Percentiles rank a stretch among this genome's conserved stretches.
phyloP scores from a whole-genome alignment of 1,139 yeast species.

The Candida sp. region DNA sequence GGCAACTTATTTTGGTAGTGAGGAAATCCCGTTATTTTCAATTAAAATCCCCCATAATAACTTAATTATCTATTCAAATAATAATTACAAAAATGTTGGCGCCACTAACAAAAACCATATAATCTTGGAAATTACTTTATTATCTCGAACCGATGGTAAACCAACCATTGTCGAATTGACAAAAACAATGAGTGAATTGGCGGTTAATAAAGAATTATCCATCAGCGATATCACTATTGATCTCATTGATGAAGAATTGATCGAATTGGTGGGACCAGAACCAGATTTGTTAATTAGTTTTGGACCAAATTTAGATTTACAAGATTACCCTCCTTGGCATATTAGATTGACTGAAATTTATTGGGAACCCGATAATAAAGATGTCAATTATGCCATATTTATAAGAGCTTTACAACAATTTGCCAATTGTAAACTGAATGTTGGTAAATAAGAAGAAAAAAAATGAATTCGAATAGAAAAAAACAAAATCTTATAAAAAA shows the following conservation, averaged over 20 bases:
- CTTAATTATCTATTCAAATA: conserved; percentile 41
- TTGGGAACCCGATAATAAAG: conserved; percentile 83
- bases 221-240: conserved; percentile 69
- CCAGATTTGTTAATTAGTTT: conserved; percentile 86
- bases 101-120: conserved; percentile 29
- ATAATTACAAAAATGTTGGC: conserved; percentile 8
- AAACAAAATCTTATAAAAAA: too few species aligned
- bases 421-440: conserved; percentile 78
- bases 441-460: conserved; percentile 55
- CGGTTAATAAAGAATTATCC: conserved; percentile 58
- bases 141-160: conserved; percentile 82
- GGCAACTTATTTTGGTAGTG: conserved; percentile 71
- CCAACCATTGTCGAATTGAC: conserved; percentile 88
- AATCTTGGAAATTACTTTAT: conserved; percentile 55
- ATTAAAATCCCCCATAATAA: conserved; percentile 63
- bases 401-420: conserved; percentile 79
- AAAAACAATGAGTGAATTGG: conserved; percentile 78
- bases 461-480: too few species aligned
- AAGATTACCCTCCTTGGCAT: conserved; percentile 99
- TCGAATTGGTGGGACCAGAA: conserved; percentile 78
- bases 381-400: conserved; percentile 82
- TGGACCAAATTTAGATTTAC: conserved; percentile 82
- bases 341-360: conserved; percentile 84
- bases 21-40: conserved; percentile 57
- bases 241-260: conserved; percentile 70